Base-by-base conservation (phyloP, 2,329 filamentous ascomycete genomes). In the Fusarium sp. region DNA sequence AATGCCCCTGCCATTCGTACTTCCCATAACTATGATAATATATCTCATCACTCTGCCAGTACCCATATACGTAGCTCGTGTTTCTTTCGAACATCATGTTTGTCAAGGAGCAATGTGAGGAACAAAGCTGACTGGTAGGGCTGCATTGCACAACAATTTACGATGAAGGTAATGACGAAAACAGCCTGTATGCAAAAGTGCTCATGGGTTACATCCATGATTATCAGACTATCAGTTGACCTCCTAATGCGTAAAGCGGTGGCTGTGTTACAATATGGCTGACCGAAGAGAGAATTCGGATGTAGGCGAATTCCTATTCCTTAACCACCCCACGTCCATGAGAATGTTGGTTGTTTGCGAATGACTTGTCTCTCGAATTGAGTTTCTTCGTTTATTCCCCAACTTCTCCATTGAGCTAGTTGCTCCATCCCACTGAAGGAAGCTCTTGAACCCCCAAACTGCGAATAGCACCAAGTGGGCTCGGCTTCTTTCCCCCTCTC, bases 211-310 rank as follows among this genome's bases (percentile, higher is more conserved):
- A 52, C 49, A 36, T 52, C 13, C 13, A 36, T 36, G 33, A 9
- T 22, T 52, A 35, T 52, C 33, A 10, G n/a, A 52, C 18, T 48
- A 52, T 74, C 71, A 65, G 68, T 72, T 72, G 71, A 74, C 68
- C 55, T 62, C 8, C 22, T 22, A 26, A 44, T 28, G 54, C 54
- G 52, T 58, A 52, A 70, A 48, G 44, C 58, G 61, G 47, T 69
- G 55, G 38, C 51, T 57, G 36, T 66, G 14, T 41, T 28, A 54
- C 66, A 51, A 26, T 60, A 61, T 56, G 31, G 49, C 55, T 61
- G 49, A 57, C 58, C 31, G 55, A 65, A 54, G 31, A 36, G 52
- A 35, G 42, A 39, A 31, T 44, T 31, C 22, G 49, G 44, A 28
- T 12, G 31, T 56, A 52, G 55, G 52, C 52, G 56, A 70, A 47